Percentiles rank a stretch among this genome's conserved stretches.
These are phyloP conservation scores for Chrysoporthe cubensis DNA, from an alignment of 2,329 filamentous ascomycete species.

Conservation along the genomic window DNA sequence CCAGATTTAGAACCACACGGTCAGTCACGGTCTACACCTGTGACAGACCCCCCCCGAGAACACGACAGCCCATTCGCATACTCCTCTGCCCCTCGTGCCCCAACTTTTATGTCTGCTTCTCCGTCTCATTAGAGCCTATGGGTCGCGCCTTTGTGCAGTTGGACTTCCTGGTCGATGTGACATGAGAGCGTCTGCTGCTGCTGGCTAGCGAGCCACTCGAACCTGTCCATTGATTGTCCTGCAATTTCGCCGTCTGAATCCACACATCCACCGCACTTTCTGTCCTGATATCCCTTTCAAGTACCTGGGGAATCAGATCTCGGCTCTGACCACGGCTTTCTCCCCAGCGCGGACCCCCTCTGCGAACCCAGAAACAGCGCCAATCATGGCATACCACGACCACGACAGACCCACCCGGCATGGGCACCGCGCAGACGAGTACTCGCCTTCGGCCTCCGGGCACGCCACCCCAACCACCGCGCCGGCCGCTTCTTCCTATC, in stretches of 20 bases:
- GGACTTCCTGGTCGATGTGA: conserved; percentile 8
- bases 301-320: not conserved
- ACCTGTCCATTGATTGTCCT: not conserved
- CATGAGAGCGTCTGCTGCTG: conserved; percentile 6
- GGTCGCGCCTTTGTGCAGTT: conserved; percentile 12
- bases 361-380: not conserved
- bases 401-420: conserved; percentile 21
- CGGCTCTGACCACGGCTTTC: not conserved
- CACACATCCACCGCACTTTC: conserved; percentile 3
- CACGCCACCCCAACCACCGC: conserved; percentile 37
- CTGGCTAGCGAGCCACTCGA: not conserved
- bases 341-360: not conserved
- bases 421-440: conserved; percentile 23
- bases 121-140: conserved; percentile 17
- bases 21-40: not conserved
- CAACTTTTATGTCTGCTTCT: conserved; percentile 13
- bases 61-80: not conserved
- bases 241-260: conserved; percentile 8
- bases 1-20: not conserved
- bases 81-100: not conserved
- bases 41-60: not conserved
- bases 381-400: conserved; percentile 27
- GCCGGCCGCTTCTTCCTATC: conserved; percentile 35
- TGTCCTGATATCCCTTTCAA: not conserved
- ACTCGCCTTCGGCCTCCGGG: conserved; percentile 33